Evolutionary conservation across 805 yeast genomes (phyloP), one percentile per base, ranked within the genome.

Genomic region (Myxozyma kluyveri): DNA sequence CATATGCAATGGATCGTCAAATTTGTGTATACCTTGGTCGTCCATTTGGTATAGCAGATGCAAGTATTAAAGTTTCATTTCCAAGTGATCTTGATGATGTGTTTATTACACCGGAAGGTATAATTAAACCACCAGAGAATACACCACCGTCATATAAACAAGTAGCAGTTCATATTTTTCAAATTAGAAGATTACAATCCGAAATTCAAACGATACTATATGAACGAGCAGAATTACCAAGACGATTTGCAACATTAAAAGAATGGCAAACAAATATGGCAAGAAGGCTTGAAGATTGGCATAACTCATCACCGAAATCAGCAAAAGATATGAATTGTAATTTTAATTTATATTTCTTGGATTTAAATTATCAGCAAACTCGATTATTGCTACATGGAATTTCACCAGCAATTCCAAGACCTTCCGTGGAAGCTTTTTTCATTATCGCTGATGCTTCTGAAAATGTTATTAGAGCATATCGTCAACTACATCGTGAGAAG

Each of bases 21-120:
- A 81, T 88, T 7, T 85, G 95, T 65, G 82, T 89, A 40, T 88
- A 88, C 64, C 72, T 89, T 45, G 95, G 95, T 0, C 75, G 96
- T 35, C 96, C 96, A 0, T 83, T 85, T 59, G 93, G 95, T 0
- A 84, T 89, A 1, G 93, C 95, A 0, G 96, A 89, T 60, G 89
- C 84, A 57, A 76, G 82, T 45, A 79, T 88, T 40, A 76, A 80
- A 46, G 83, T 86, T 1, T 79, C 79, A 37, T 86, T 83, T 64
- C 95, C 96, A 0, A 78, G 85, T 17, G 76, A 75, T 38, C 68
- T 84, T 42, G 96, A 89, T 68, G 96, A 89, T 64, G 76, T 88
- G 1, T 65, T 75, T 35, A 81, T 87, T 10, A 69, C 70, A 61
- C 36, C 66, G 18, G 47, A 72, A 69, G 32, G 72, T 66, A 52